These are phyloP conservation scores for Arthrobotrys sinensis DNA, from an alignment of 2,329 filamentous ascomycete species.

Conservation along the genomic window DNA sequence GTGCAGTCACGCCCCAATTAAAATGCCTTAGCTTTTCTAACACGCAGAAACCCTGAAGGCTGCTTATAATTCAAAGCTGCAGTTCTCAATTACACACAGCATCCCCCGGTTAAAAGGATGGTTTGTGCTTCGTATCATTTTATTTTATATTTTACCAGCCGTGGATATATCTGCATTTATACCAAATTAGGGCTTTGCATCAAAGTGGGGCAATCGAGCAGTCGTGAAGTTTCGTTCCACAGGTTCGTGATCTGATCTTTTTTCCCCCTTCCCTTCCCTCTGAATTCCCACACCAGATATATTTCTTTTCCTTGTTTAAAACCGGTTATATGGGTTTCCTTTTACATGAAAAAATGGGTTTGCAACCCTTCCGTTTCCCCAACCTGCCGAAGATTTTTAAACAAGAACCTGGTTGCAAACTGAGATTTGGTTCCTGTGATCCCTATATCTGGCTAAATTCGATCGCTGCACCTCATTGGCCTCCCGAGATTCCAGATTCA, in stretches of 20 bases:
- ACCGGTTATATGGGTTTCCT: constrained; percentile 53
- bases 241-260: constrained; percentile 54
- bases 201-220: constrained; percentile 17
- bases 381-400: constrained; percentile 53
- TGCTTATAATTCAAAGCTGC: constrained; percentile 31
- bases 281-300: constrained; percentile 27
- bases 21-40: constrained; percentile 16
- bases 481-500: constrained; percentile 41
- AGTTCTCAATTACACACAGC: constrained; percentile 15
- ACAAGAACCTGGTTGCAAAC: constrained; percentile 50
- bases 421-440: constrained; percentile 58
- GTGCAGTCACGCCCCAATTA: constrained; percentile 50
- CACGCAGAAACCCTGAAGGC: constrained; percentile 24
- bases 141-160: constrained; percentile 61
- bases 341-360: constrained; percentile 26
- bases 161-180: constrained; percentile 41
- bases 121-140: constrained; percentile 49
- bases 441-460: constrained; percentile 60
- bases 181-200: constrained; percentile 42
- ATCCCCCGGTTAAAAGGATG: constrained; percentile 52
- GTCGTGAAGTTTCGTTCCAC: constrained; percentile 37
- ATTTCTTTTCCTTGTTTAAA: constrained; percentile 57
- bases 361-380: constrained; percentile 45
- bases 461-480: constrained; percentile 34
- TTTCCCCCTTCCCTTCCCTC: constrained; percentile 4